Conservation (phyloP, 2,329 filamentous ascomycete genomes). For the Bisporella sp. region DNA sequence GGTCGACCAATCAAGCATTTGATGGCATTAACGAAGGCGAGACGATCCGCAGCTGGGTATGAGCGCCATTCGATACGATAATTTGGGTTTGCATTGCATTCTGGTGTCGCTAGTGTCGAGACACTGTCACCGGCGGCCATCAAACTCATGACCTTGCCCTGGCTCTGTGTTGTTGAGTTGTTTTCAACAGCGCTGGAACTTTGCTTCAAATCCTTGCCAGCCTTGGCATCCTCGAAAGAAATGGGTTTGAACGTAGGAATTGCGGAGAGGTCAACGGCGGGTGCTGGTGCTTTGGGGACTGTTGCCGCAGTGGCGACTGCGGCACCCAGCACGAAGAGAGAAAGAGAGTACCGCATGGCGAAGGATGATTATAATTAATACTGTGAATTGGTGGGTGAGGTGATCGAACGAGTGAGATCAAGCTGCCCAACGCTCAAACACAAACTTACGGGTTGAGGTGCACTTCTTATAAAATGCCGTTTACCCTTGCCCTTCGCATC, state of each 20-base stretch:
- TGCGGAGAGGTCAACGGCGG: not conserved
- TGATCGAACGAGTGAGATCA: no score
- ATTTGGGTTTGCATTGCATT: constrained; percentile 6
- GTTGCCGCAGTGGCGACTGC: no score
- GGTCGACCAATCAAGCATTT: constrained; percentile 7
- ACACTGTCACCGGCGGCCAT: not conserved
- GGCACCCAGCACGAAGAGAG: no score
- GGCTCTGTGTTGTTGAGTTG: not conserved
- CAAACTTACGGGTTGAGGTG: no score
- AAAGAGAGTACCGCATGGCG: no score
- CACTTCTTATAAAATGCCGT: no score
- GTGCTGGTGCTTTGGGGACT: no score
- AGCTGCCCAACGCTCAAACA: no score
- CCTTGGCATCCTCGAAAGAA: constrained; percentile 2
- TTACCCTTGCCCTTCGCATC: no score
- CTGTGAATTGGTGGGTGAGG: no score
- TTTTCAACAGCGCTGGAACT: not conserved
- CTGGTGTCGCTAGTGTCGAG: constrained; percentile 3
- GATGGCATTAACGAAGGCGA: constrained; percentile 5
- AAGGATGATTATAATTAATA: no score
- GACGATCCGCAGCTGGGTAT: constrained; percentile 4
- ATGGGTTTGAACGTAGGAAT: not conserved
- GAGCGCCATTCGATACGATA: constrained; percentile 10
- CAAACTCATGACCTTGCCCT: not conserved
- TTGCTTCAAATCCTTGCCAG: constrained; percentile 2